These are phyloP conservation scores for Beta macrorhiza DNA, from an alignment of 179 eudicot genomes.

Conservation along the genomic window DNA sequence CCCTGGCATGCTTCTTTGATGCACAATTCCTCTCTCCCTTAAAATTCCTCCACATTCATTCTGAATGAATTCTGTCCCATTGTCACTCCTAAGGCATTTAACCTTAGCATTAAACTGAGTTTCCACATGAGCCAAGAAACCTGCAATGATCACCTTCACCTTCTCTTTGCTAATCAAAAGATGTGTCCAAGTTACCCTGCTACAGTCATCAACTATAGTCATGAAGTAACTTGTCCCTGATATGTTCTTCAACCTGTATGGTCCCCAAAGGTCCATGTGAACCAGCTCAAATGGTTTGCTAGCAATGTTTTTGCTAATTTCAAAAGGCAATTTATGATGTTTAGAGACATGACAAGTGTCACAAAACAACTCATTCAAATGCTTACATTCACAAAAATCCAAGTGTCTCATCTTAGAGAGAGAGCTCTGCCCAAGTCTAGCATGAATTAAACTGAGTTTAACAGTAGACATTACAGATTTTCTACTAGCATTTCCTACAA, in stretches of 20 bases:
- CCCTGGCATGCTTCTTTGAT: not conserved
- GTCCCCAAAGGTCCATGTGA: slow-evolving; percentile 2
- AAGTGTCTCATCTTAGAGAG: not conserved
- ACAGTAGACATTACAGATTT: not conserved
- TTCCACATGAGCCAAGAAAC: not conserved
- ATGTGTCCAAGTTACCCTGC: slow-evolving; percentile 4
- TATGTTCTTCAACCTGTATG: not conserved
- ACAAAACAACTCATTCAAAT: not conserved
- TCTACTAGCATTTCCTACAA: too few species aligned
- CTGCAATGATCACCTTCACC: not conserved
- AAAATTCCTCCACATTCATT: not conserved
- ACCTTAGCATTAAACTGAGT: not conserved
- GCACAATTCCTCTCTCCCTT: not conserved
- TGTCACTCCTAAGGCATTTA: not conserved
- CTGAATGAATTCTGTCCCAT: not conserved
- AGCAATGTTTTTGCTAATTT: not conserved
- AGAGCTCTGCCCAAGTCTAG: slow-evolving; percentile 3
- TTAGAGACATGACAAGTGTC: not conserved
- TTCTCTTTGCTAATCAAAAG: too few species aligned
- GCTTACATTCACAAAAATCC: too few species aligned
- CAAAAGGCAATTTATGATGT: not conserved
- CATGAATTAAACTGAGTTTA: not conserved
- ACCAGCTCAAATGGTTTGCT: not conserved
- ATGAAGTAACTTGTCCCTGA: not conserved
- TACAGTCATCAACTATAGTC: not conserved